Base-by-base conservation (phyloP, 345 rosid genomes). In the Hevea brasiliensis region DNA sequence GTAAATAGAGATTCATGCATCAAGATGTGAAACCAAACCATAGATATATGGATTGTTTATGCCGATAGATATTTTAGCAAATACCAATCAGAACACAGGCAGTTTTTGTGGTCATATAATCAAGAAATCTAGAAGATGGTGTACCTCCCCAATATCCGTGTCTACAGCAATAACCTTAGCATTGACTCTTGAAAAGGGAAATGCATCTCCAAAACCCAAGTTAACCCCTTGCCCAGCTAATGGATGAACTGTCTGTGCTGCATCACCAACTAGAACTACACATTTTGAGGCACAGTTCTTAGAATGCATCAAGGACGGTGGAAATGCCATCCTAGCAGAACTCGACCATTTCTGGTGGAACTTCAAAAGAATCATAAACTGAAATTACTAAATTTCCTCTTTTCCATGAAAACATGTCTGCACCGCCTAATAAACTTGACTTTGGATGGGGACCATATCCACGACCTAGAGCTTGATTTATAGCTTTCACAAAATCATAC, bases 211-310 rank as follows among this genome's bases (percentile, higher is more conserved):
- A 74, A 92, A 92, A 58, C 98, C 98, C 84, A 95, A 70, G 84
- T 95, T 92, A 27, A 92, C 99, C 71, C 98, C 97, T 82, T 95
- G 99, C 73, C 98, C 99, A 42, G 98, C 99, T 80, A 92, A 82
- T 8, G 99, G 99, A 79, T 92, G 98, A 70, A 95, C 92, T 15
- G 98, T 87, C 61, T 92, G 99, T 54, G 99, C 98, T 12, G 98
- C 97, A 85, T 91, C 99, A 55, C 98, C 98, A 15, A 92, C 60
- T 21, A 94, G 89, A 74, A 83, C 97, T 57, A 88, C 84, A 44
- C 84, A 93, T 63, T 80, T 89, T 10, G 97, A 79, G 17, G 80
- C 94, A 70, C 92, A 92, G 72, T 84, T 65, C 7, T 84, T 85
- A 20, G 97, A 94, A 58, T 95, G 97, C 87, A 63, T 85, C 61